These are phyloP conservation scores for Abelmoschus esculentus DNA, from an alignment of 345 rosid genomes.

Conservation along the genomic window DNA sequence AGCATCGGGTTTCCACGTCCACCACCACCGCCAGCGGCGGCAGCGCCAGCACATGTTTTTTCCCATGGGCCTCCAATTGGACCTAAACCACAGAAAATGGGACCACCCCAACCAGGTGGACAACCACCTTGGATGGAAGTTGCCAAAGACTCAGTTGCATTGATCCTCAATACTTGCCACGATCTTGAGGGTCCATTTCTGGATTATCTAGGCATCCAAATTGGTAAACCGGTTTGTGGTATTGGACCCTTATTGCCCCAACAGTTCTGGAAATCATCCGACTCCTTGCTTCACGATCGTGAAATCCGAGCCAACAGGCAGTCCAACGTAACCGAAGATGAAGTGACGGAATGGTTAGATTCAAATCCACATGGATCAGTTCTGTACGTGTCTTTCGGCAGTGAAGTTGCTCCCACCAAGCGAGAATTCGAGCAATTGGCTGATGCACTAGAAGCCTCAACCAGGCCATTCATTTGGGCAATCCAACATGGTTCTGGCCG, in stretches of 20 bases:
- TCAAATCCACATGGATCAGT: constrained; percentile 16
- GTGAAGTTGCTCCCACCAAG: constrained; percentile 13
- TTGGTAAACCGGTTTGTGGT: constrained; percentile 17
- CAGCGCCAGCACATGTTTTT: background rate
- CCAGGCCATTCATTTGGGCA: constrained; percentile 15
- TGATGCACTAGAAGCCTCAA: constrained; percentile 11
- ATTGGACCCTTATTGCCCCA: constrained; percentile 18
- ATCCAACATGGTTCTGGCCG: constrained; percentile 9
- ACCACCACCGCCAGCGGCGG: background rate
- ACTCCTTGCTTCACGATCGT: constrained; percentile 12
- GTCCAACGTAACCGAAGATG: constrained; percentile 15
- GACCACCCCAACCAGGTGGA: constrained; percentile 24
- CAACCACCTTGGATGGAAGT: constrained; percentile 36
- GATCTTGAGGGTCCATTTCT: constrained; percentile 39
- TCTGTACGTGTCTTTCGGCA: constrained; percentile 14
- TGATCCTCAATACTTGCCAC: constrained; percentile 37
- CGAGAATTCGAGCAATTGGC: constrained; percentile 7
- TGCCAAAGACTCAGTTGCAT: constrained; percentile 21
- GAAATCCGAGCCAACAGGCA: constrained; percentile 5
- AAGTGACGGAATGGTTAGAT: constrained; percentile 14
- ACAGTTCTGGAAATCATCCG: constrained; percentile 16
- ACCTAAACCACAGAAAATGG: constrained; percentile 13
- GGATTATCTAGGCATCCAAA: constrained; percentile 22
- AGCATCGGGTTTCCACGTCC: background rate
- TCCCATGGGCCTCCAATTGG: background rate